These are phyloP conservation scores for Mycosarcoma maydis DNA, from an alignment of 1,284 basidiomycete species.

Conservation along the genomic window DNA sequence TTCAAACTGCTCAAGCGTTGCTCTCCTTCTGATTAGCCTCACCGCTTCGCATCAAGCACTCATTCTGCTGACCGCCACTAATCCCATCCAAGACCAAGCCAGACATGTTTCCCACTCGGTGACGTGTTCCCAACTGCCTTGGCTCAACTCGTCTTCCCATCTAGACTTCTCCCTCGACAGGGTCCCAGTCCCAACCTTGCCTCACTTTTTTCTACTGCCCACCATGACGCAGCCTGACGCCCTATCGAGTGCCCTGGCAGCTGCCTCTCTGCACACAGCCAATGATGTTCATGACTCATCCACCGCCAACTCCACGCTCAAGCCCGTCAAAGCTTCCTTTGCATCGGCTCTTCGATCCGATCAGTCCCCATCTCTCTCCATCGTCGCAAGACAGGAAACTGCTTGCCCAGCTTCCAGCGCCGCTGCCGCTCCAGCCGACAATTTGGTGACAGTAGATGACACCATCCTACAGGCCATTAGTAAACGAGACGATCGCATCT, in stretches of 20 bases:
- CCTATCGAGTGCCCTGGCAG: constrained; percentile 14
- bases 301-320: background rate
- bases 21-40: background rate
- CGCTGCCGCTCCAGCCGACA: background rate
- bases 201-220: background rate
- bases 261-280: constrained; percentile 5
- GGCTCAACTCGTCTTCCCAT: background rate
- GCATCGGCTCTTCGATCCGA: constrained; percentile 24
- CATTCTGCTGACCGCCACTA: no score
- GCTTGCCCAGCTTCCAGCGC: background rate
- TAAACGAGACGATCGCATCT: constrained; percentile 50
- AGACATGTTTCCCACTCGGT: background rate
- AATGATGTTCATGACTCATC: background rate
- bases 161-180: no score
- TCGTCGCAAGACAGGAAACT: no score
- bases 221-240: constrained; percentile 29
- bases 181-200: no score
- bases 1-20: background rate
- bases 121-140: background rate
- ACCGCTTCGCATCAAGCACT: no score
- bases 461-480: constrained; percentile 52
- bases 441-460: constrained; percentile 28
- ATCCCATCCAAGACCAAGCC: no score
- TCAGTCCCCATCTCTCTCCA: constrained; percentile 1
- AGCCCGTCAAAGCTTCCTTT: constrained; percentile 14